These are phyloP conservation scores for Letharia columbiana DNA, from an alignment of 495 filamentous ascomycete species.

Conservation along the genomic window DNA sequence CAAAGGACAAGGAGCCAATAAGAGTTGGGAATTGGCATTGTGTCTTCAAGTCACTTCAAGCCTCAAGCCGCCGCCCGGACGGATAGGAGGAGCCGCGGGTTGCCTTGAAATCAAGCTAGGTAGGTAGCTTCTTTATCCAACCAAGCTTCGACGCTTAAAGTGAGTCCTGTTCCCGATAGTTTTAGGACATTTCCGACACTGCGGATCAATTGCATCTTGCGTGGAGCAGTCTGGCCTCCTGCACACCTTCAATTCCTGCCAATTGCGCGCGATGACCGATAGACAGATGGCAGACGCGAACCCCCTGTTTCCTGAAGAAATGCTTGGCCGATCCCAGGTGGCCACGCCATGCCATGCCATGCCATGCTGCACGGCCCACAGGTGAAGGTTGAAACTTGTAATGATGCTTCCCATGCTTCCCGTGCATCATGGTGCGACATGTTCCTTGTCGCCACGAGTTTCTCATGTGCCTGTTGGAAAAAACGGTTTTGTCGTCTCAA, in stretches of 20 bases:
- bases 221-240: slow-evolving; percentile 1
- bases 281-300: background rate
- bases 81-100: background rate
- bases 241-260: background rate
- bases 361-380: background rate
- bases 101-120: background rate
- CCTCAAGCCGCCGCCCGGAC: background rate
- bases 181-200: background rate
- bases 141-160: background rate
- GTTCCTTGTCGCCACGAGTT: background rate
- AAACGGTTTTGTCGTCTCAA: background rate
- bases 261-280: background rate
- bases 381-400: background rate
- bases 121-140: background rate
- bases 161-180: too few species aligned
- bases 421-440: background rate
- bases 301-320: background rate
- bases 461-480: background rate
- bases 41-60: background rate
- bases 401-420: background rate
- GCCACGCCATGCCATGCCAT: too few species aligned
- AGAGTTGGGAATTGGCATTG: background rate
- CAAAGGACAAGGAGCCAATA: background rate
- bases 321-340: background rate
- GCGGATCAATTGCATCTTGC: background rate